Conservation (phyloP, 495 filamentous ascomycete species). For the Jackrogersella multiformis region DNA sequence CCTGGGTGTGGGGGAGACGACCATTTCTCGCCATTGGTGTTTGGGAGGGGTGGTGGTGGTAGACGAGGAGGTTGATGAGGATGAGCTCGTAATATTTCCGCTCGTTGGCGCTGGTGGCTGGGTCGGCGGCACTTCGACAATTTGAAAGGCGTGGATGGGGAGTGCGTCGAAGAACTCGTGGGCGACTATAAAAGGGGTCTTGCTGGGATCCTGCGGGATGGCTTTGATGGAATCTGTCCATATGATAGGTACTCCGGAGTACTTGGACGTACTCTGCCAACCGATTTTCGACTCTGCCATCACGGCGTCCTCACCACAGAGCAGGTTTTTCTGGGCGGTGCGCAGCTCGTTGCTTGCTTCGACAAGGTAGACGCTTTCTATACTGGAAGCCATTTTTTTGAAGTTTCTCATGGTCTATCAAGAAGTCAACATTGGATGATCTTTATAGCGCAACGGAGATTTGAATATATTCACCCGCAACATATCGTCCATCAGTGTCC, state of each 20-base stretch:
- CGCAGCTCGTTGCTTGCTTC: conserved; percentile 84
- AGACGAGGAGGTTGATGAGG: conserved; percentile 49
- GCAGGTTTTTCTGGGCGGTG: conserved; percentile 76
- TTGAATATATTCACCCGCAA: conserved; percentile 70
- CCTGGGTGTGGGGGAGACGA: conserved; percentile 75
- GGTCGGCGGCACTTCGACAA: conserved; percentile 61
- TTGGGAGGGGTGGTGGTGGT: conserved; percentile 56
- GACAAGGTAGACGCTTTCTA: conserved; percentile 88
- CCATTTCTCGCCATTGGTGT: conserved; percentile 85
- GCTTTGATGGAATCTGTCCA: conserved; percentile 92
- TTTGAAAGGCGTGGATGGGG: conserved; percentile 94
- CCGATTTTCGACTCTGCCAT: conserved; percentile 80
- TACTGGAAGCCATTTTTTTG: conserved; percentile 74
- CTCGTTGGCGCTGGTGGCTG: conserved; percentile 53
- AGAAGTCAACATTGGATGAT: conserved; percentile 6
- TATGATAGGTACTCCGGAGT: conserved; percentile 72
- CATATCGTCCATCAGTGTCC: conserved; percentile 97
- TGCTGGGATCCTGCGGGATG: conserved; percentile 66
- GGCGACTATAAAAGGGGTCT: conserved; percentile 90
- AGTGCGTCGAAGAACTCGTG: conserved; percentile 99
- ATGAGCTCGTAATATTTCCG: conserved; percentile 2
- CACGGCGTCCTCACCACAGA: conserved; percentile 78
- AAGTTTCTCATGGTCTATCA: conserved; percentile 83
- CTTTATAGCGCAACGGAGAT: neutral
- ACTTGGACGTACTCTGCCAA: conserved; percentile 78